These are phyloP conservation scores for Avena sativa DNA, from an alignment of 176 grass and related monocot genomes.

Conservation along the genomic window DNA sequence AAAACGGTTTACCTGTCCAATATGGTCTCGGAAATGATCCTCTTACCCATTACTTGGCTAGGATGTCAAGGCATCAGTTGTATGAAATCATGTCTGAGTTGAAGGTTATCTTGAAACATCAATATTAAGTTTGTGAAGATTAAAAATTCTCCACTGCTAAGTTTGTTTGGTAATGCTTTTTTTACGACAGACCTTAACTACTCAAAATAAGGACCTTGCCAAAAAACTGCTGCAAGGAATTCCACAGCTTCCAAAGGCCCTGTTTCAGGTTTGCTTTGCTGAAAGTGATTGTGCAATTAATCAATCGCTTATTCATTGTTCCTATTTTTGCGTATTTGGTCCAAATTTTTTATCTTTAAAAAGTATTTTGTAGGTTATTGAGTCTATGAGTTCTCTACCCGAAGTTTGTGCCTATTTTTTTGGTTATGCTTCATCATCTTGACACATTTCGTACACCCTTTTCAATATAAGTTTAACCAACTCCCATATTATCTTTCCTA, in stretches of 20 bases:
- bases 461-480: conserved; percentile 21
- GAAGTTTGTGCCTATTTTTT: background rate
- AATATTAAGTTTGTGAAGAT: conserved; percentile 25
- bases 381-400: background rate
- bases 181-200: conserved; percentile 61
- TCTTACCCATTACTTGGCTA: conserved; percentile 88
- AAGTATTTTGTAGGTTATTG: background rate
- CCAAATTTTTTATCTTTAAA: background rate
- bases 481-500: background rate
- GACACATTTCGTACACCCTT: background rate
- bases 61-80: conserved; percentile 88
- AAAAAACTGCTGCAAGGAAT: conserved; percentile 73
- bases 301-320: conserved; percentile 22
- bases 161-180: conserved; percentile 31
- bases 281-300: conserved; percentile 22
- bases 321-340: background rate
- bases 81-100: conserved; percentile 82
- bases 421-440: conserved; percentile 15
- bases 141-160: conserved; percentile 16
- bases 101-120: conserved; percentile 64
- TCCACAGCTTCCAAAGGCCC: conserved; percentile 77
- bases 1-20: conserved; percentile 70
- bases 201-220: conserved; percentile 70
- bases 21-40: conserved; percentile 82
- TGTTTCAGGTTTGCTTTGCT: conserved; percentile 82